These are phyloP conservation scores for Chlorella sp. DNA, from an alignment of 139 green algal species.

Conservation along the genomic window DNA sequence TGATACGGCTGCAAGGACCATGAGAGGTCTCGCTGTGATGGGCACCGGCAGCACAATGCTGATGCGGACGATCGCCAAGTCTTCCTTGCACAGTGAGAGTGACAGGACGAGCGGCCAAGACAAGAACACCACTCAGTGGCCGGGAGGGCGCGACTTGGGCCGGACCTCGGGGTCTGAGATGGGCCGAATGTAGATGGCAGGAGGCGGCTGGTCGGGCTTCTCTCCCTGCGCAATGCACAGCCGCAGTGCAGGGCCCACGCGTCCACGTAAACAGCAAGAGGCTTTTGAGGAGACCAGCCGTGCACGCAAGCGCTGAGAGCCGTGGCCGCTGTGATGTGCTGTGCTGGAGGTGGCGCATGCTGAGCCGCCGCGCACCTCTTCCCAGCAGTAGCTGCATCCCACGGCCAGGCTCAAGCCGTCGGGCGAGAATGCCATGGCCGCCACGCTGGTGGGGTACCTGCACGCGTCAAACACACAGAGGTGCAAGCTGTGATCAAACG, in stretches of 20 bases:
- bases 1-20: too few relatives aligned
- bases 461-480: neutral
- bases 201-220: neutral
- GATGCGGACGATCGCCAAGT: too few relatives aligned
- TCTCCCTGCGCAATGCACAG: neutral
- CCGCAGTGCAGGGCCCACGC: neutral
- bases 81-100: too few relatives aligned
- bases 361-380: conserved; percentile 47
- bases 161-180: neutral
- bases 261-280: neutral
- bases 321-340: neutral
- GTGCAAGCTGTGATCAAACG: neutral
- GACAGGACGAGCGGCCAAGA: too few relatives aligned
- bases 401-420: conserved; percentile 70
- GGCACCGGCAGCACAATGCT: too few relatives aligned
- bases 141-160: neutral
- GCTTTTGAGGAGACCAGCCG: too few relatives aligned
- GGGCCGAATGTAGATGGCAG: neutral
- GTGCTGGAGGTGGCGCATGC: neutral
- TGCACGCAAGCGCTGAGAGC: neutral
- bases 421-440: conserved; percentile 73
- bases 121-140: too few relatives aligned
- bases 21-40: too few relatives aligned
- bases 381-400: conserved; percentile 79
- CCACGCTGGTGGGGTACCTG: conserved; percentile 78